Evolutionary conservation across 225 moss, liverwort and hornwort species (phyloP), one percentile per base, ranked within the genome.

Genomic region (Straminergon stramineum): DNA sequence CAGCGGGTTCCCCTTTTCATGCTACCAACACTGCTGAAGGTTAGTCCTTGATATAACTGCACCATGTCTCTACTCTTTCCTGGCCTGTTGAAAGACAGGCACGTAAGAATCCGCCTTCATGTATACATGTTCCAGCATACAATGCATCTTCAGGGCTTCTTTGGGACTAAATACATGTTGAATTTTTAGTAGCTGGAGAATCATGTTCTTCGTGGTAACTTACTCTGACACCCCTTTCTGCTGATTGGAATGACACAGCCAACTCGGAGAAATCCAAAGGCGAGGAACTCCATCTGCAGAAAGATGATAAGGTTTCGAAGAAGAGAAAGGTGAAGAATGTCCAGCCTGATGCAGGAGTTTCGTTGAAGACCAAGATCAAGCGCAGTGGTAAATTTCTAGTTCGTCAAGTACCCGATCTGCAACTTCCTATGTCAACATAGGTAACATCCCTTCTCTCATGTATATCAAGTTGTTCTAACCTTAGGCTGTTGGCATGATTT

Each of bases 331-430:
- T 85, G 71, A 96, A 92, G 90, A 86, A 86, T 93, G 95, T 90
- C 43, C 95, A 91, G 70, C 92, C 93, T 79, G 95, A 96, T 84
- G 89, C 86, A n/a, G 90, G 93, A 52, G 90, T 58, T 86, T 87
- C 62, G 55, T 85, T 88, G 76, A 96, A 95, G 92, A 84, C 93
- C 81, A 99, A 99, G 91, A 88, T 92, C 57, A 96, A 96, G 89
- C 96, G 96, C 65, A 96, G 95, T 96, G 98, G 98, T 98, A 93
- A 70, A 41, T 69, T 58, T 87, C 28, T 57, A 87, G 43, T 55
- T 39, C 61, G 39, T 75, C 51, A 80, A 88, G 52, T 55, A 75
- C 55, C 63, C 55, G 76, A 81, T 81, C 63, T 63, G 41, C 34
- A 75, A 35, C 64, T 57, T 69, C n/a, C 23, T 82, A 63, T 67